A percentile compares a stretch with the other conserved stretches of the same genome.
phyloP scores from a whole-genome alignment of 306 rosid species.

The Medicago truncatula region DNA sequence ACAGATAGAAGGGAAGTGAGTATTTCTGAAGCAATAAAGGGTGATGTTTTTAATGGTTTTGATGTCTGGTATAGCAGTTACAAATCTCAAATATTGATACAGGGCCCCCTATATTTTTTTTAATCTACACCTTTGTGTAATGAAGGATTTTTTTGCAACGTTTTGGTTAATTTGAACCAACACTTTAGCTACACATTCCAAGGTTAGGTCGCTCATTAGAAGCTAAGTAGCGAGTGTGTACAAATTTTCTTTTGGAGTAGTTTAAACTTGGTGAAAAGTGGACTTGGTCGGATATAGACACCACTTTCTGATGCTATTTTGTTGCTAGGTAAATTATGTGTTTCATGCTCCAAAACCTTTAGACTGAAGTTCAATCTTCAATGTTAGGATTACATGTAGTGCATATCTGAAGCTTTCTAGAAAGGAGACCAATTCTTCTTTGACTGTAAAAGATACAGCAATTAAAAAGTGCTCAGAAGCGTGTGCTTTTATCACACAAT shows the following conservation, averaged over 20 bases:
- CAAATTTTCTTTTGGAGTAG: not conserved
- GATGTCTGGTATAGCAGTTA: constrained; percentile 2
- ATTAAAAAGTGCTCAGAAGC: constrained; percentile 11
- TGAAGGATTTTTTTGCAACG: constrained; percentile 34
- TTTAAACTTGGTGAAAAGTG: constrained; percentile 13
- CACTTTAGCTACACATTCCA: constrained; percentile 15
- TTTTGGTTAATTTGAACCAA: constrained; percentile 21
- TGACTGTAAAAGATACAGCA: not conserved
- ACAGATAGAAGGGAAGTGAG: constrained; percentile 4
- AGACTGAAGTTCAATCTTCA: not conserved
- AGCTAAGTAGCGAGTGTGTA: not conserved
- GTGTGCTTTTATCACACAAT: not conserved
- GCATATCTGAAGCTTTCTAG: constrained; percentile 9
- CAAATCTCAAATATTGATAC: not conserved
- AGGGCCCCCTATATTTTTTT: not conserved
- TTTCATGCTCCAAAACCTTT: constrained; percentile 2
- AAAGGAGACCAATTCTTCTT: not conserved
- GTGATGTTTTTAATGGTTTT: constrained; percentile 1
- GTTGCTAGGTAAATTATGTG: constrained; percentile 10
- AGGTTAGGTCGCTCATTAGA: not conserved
- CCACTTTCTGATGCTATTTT: constrained; percentile 30
- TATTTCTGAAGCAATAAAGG: not conserved
- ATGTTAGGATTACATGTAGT: not conserved
- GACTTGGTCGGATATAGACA: constrained; percentile 10
- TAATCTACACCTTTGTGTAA: constrained; percentile 16